Percentiles rank a stretch among this genome's conserved stretches.
Evolutionary conservation across 768 basidiomycete species (phyloP).

Genomic region (Kwoniella europaea): DNA sequence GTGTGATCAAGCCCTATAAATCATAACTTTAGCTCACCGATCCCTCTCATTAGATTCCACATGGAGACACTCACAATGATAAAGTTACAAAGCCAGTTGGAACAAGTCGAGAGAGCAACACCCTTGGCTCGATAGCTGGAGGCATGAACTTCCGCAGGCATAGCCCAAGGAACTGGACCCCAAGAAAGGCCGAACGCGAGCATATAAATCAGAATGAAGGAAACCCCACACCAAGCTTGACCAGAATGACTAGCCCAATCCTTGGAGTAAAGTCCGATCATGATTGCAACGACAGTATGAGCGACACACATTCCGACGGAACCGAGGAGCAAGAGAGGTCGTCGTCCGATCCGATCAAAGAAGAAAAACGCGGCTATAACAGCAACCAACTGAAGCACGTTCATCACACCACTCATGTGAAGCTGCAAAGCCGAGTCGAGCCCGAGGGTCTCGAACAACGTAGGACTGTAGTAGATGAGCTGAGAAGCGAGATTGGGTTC

Average conservation of each 20-base stretch:
- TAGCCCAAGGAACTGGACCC: conserved; percentile 73
- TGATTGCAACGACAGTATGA: conserved; percentile 5
- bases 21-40: background rate
- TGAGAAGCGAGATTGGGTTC: background rate
- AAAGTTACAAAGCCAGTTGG: conserved; percentile 40
- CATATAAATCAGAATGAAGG: conserved; percentile 15
- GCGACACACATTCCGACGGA: background rate
- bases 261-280: conserved; percentile 5
- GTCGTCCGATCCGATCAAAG: conserved; percentile 5
- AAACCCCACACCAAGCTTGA: conserved; percentile 10
- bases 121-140: conserved; percentile 72
- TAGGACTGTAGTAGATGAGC: conserved; percentile 72
- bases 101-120: conserved; percentile 28
- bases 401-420: conserved; percentile 72
- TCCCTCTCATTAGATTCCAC: background rate
- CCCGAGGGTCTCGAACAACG: conserved; percentile 69
- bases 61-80: conserved; percentile 8
- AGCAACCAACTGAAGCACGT: conserved; percentile 28
- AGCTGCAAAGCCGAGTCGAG: conserved; percentile 63
- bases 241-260: conserved; percentile 8
- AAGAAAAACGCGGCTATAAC: background rate
- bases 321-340: conserved; percentile 1
- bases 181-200: conserved; percentile 17
- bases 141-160: conserved; percentile 82
- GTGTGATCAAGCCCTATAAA: conserved; percentile 29